Conservation (phyloP, 2,329 filamentous ascomycete species). For the Aspergillus intermedius region DNA sequence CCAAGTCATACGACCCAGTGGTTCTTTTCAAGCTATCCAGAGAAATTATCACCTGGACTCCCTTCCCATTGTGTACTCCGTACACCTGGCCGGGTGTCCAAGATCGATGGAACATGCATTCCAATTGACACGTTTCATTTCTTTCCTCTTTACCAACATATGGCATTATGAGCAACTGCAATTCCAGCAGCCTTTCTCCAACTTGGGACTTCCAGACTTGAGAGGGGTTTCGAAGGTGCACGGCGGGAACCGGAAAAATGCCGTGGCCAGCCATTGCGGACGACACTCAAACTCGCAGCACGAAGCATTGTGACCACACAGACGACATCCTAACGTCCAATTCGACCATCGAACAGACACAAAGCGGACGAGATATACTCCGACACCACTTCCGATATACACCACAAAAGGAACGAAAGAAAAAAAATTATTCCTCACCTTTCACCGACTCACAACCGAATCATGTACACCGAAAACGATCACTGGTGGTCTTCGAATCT, state of each 20-base stretch:
- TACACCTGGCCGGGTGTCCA: too few species aligned
- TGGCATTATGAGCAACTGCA: not conserved
- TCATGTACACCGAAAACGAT: constrained; percentile 19
- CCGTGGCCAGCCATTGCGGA: constrained; percentile 6
- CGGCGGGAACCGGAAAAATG: not conserved
- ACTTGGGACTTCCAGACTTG: not conserved
- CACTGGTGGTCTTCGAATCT: constrained; percentile 11
- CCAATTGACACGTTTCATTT: too few species aligned
- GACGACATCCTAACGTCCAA: not conserved
- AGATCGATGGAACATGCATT: too few species aligned
- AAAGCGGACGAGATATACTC: not conserved
- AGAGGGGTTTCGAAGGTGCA: not conserved
- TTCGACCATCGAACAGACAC: not conserved
- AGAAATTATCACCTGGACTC: too few species aligned
- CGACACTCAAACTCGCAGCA: constrained; percentile 2
- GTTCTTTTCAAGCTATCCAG: too few species aligned
- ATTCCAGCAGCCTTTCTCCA: not conserved
- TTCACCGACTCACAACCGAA: constrained; percentile 17
- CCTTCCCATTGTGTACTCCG: too few species aligned
- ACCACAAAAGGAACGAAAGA: not conserved
- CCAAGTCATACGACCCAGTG: not conserved
- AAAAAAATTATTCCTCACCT: constrained; percentile 15
- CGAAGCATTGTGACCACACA: not conserved
- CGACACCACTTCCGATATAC: not conserved
- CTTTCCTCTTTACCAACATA: not conserved